Percentiles rank a stretch among this genome's conserved stretches.
These are phyloP conservation scores for Aspergillus jensenii DNA, from an alignment of 2,329 filamentous ascomycete genomes.

Conservation along the genomic window DNA sequence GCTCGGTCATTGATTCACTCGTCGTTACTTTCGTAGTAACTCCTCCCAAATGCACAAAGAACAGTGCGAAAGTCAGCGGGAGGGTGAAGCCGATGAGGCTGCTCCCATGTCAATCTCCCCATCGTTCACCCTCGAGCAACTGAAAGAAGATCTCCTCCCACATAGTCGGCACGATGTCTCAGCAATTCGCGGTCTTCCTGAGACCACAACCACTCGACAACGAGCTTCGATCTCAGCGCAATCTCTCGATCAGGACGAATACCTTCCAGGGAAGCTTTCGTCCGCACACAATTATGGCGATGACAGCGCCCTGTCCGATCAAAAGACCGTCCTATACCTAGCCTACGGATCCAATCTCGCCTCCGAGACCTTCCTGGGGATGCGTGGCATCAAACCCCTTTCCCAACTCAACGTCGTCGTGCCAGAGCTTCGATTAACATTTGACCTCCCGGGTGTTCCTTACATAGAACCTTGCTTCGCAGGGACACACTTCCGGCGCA, in stretches of 20 bases:
- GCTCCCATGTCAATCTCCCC: background rate
- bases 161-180: background rate
- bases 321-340: conserved; percentile 69
- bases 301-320: conserved; percentile 1
- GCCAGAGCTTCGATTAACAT: conserved; percentile 74
- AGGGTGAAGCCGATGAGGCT: background rate
- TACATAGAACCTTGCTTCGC: conserved; percentile 92
- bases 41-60: background rate
- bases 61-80: background rate
- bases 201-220: conserved; percentile 21
- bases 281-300: background rate
- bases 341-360: conserved; percentile 92
- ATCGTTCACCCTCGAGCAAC: conserved; percentile 11
- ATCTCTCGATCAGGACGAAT: conserved; percentile 25
- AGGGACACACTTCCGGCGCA: conserved; percentile 66
- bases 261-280: conserved; percentile 21
- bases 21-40: background rate
- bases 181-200: conserved; percentile 9
- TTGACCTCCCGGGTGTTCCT: conserved; percentile 81
- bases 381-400: conserved; percentile 75
- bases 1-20: background rate
- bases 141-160: conserved; percentile 13
- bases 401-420: conserved; percentile 79
- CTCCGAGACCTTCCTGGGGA: conserved; percentile 74
- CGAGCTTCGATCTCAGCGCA: conserved; percentile 22